These are phyloP conservation scores for Pleurotus citrinopileatus DNA, from an alignment of 768 basidiomycete genomes.

Conservation along the genomic window DNA sequence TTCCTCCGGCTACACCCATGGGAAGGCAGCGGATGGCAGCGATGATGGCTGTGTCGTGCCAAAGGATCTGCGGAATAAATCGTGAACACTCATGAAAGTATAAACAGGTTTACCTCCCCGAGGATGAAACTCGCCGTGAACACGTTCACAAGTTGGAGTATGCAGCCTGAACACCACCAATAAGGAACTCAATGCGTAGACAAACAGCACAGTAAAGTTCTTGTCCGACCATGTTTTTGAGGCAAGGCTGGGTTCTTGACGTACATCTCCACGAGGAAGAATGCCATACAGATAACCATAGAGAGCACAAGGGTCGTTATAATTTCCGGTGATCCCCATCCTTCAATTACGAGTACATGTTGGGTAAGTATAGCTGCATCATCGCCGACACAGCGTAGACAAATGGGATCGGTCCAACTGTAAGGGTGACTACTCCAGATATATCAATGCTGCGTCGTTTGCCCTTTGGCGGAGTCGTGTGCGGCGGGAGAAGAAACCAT, in stretches of 20 bases:
- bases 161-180: conserved; percentile 29
- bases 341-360: conserved; percentile 14
- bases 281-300: conserved; percentile 30
- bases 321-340: conserved; percentile 42
- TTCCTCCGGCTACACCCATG: conserved; percentile 1
- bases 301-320: conserved; percentile 42
- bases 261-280: conserved; percentile 43
- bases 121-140: conserved; percentile 27
- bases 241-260: conserved; percentile 21
- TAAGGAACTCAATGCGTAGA: conserved; percentile 18
- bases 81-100: conserved; percentile 9
- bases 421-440: conserved; percentile 15
- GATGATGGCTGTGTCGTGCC: conserved; percentile 30
- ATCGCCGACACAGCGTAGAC: conserved; percentile 37
- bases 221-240: conserved; percentile 33
- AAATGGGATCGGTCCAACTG: conserved; percentile 25
- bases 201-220: conserved; percentile 38
- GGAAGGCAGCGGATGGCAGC: conserved; percentile 28
- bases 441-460: conserved; percentile 14
- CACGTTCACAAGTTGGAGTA: conserved; percentile 19
- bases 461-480: neutral
- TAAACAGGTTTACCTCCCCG: conserved; percentile 6
- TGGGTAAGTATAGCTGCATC: conserved; percentile 11
- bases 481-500: conserved; percentile 14
- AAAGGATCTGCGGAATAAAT: conserved; percentile 20